A percentile compares a stretch with the other conserved stretches of the same genome.
phyloP scores from a whole-genome alignment of 2,329 filamentous ascomycete species.

The Diaporthe ampelina region DNA sequence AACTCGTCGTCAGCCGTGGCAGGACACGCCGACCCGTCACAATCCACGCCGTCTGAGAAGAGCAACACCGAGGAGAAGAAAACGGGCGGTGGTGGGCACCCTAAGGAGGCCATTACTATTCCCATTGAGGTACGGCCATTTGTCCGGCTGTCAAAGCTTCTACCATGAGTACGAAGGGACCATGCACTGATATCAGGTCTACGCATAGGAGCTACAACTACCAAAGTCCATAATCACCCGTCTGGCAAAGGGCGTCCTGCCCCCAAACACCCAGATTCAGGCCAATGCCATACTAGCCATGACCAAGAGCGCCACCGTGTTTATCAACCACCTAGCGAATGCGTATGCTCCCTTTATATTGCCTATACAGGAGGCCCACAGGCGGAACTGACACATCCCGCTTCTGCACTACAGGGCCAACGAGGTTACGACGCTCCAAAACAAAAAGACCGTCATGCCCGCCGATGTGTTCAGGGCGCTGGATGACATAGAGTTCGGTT shows the following conservation, averaged over 20 bases:
- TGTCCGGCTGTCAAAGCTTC: background rate
- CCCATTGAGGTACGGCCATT: constrained; percentile 65
- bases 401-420: constrained; percentile 70
- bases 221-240: constrained; percentile 87
- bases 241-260: constrained; percentile 83
- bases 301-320: constrained; percentile 86
- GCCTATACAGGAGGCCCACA: background rate
- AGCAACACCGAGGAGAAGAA: constrained; percentile 53
- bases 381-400: constrained; percentile 14
- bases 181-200: constrained; percentile 1
- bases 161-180: too few relatives aligned
- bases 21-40: constrained; percentile 36
- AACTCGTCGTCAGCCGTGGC: constrained; percentile 45
- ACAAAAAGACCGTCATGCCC: constrained; percentile 84
- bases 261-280: constrained; percentile 86
- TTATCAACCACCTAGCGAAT: constrained; percentile 83
- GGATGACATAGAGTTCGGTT: constrained; percentile 83
- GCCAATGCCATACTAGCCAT: constrained; percentile 85
- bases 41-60: constrained; percentile 44
- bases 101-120: constrained; percentile 62
- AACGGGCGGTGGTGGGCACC: constrained; percentile 46
- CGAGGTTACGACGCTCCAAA: constrained; percentile 74
- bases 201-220: constrained; percentile 76
- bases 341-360: constrained; percentile 68
- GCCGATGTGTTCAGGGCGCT: constrained; percentile 83